Evolutionary conservation across 305 asterid genomes (phyloP).

Genomic region (Fraxinus sp.): DNA sequence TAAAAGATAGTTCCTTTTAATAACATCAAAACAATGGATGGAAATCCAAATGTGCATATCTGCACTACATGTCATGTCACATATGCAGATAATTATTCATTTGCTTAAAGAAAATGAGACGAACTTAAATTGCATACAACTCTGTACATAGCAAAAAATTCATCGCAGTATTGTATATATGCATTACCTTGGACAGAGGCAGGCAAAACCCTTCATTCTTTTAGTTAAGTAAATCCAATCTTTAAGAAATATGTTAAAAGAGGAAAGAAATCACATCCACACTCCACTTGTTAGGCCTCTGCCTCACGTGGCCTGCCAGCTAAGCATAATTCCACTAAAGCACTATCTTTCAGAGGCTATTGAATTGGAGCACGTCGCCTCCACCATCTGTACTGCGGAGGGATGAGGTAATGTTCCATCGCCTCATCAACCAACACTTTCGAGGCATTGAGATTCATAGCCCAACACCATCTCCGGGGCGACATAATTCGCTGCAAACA

Average conservation of each 20-base stretch:
- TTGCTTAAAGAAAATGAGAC: background rate
- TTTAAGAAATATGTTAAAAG: background rate
- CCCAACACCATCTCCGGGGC: background rate
- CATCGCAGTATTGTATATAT: background rate
- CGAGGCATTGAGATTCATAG: background rate
- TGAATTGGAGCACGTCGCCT: background rate
- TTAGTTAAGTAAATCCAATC: background rate
- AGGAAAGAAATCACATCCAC: background rate
- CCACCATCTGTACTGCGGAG: background rate
- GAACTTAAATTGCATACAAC: background rate
- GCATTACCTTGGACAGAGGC: conserved; percentile 7
- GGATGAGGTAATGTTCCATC: background rate
- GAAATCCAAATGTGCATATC: background rate
- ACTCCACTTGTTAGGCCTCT: background rate
- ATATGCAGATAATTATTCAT: background rate
- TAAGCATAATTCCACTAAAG: background rate
- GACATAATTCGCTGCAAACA: background rate
- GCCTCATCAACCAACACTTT: background rate
- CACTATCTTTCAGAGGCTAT: background rate
- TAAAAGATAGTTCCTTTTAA: background rate
- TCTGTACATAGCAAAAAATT: background rate
- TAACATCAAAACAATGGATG: background rate
- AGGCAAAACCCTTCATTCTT: background rate
- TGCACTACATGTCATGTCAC: background rate
- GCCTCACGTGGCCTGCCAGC: background rate